Conservation (phyloP, 768 basidiomycete species). For the Suillus clintonianus region DNA sequence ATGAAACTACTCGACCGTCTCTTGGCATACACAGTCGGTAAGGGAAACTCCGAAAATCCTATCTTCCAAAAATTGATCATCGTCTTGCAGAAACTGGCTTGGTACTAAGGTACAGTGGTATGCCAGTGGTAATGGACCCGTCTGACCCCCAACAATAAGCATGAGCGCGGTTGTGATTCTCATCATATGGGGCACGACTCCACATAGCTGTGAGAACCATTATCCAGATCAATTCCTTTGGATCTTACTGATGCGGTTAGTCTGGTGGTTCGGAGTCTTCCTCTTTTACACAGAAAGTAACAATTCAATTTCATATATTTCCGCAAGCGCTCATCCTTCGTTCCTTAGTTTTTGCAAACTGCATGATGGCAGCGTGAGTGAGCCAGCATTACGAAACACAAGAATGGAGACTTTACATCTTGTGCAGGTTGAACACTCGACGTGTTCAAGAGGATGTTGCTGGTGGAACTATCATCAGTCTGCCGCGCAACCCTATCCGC, state of each 20-base stretch:
- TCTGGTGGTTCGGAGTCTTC: conserved; percentile 2
- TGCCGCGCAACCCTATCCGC: neutral
- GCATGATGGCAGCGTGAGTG: neutral
- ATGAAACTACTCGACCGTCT: neutral
- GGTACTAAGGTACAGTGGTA: neutral
- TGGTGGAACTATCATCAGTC: neutral
- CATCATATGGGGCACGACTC: neutral
- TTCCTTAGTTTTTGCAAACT: neutral
- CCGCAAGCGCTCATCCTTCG: neutral
- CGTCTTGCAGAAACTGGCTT: neutral
- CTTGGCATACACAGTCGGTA: conserved; percentile 5
- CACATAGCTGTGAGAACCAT: neutral
- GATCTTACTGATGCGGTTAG: neutral
- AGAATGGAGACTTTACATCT: neutral
- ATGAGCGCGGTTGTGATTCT: neutral
- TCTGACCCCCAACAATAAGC: neutral
- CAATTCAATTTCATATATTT: neutral
- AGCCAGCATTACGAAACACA: neutral
- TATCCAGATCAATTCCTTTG: neutral
- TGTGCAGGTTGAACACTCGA: neutral
- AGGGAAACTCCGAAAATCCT: neutral
- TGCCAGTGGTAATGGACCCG: neutral
- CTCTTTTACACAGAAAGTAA: neutral
- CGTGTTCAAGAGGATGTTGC: neutral
- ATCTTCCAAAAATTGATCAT: neutral